Percentiles rank a stretch among this genome's conserved stretches.
Conservation (phyloP, 495 filamentous ascomycete species). For the Neurospora africana region DNA sequence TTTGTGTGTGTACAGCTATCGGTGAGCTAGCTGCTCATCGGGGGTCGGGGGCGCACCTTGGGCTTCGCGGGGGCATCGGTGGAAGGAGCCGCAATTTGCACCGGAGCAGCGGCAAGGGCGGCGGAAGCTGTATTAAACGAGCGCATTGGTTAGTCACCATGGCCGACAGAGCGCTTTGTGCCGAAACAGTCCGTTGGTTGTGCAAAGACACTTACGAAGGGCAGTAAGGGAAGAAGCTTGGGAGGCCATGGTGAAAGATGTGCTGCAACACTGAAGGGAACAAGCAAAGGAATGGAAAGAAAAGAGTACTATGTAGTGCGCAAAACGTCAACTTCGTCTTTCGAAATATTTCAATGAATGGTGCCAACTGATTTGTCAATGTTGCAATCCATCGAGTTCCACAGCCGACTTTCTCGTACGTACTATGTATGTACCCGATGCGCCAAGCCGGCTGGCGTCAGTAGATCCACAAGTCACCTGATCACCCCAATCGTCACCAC, state of each 20-base stretch:
- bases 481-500: constrained; percentile 14
- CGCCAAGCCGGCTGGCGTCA: constrained; percentile 18
- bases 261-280: neutral
- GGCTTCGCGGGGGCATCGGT: constrained; percentile 30
- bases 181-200: neutral
- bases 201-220: neutral
- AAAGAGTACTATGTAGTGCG: neutral
- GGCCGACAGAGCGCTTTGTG: neutral
- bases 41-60: constrained; percentile 24
- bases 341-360: neutral
- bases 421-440: neutral
- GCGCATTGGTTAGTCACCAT: neutral
- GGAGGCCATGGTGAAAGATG: constrained; percentile 21
- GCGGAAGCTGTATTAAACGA: constrained; percentile 17
- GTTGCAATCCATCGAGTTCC: neutral
- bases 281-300: neutral
- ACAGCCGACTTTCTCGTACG: no score
- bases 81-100: constrained; percentile 9
- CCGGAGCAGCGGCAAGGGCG: constrained; percentile 13
- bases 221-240: constrained; percentile 11
- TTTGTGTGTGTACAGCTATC: neutral
- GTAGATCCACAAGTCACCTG: constrained; percentile 11
- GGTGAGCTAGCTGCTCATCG: neutral
- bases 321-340: neutral
- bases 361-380: neutral